Base-by-base conservation (phyloP, 2,329 filamentous ascomycete genomes). In the Penicillium sp. region DNA sequence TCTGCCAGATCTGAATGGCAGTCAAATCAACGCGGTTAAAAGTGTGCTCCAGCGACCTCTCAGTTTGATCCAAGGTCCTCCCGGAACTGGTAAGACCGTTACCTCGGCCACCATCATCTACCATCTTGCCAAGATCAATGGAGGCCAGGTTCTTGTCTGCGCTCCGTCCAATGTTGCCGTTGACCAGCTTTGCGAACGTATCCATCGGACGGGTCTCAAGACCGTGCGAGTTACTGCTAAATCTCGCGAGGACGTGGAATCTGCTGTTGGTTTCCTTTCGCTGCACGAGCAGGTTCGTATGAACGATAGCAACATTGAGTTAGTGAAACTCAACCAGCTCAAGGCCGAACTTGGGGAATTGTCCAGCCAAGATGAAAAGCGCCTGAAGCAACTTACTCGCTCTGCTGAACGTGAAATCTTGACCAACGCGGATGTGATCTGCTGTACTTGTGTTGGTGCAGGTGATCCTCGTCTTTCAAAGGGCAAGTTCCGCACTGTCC, bases 51-150 rank as follows among this genome's bases (percentile, higher is more conserved):
- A 95, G 69, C 94, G 93, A 67, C 94, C 94, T 19, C 82, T 99
- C 47, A 97, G 92, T 74, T 82, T 99, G 69, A 99, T 99, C 59
- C 94, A 99, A 75, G 94, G 94, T 0, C 94, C 94, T 59, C 94
- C 94, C 0, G 94, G 94, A 71, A 99, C 94, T 5, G 94, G 94
- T 71, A 99, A 99, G 82, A 99, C 94, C 0, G 94, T 99, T 57
- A 99, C 94, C 16, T 99, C 94, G 36, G 94, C 94, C 34, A 99
- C 94, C 2, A 96, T 99, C 73, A 99, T 99, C 72, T 97, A 97
- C 71, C 94, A 99, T 72, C 82, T 99, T 57, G 91, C 92, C 65
- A 97, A 96, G 79, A 89, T 95, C 76, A 97, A 92, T 67, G 92
- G 89, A 62, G 92, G 92, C 53, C 94, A 96, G 70, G 93, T 99